A percentile compares a stretch with the other conserved stretches of the same genome.
Evolutionary conservation across 371 early-diverging fungal species (phyloP).

Genomic region (Capillidium heterosporum): DNA sequence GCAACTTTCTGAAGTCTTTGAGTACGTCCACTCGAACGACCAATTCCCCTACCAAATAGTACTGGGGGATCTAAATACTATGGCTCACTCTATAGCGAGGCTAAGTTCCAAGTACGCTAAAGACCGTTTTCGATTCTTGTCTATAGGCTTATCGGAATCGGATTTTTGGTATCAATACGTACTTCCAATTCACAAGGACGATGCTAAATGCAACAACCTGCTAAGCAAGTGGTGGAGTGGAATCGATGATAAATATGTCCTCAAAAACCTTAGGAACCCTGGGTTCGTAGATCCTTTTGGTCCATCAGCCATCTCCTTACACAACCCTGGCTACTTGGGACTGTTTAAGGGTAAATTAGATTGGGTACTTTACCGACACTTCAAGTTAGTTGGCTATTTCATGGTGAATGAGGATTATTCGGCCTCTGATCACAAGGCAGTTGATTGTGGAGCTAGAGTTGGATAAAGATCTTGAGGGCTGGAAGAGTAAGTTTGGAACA

Average conservation of each 20-base stretch:
- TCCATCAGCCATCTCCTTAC: slow-evolving; percentile 36
- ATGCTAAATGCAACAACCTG: slow-evolving; percentile 20
- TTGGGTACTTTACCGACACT: slow-evolving; percentile 45
- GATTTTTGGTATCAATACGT: slow-evolving; percentile 48
- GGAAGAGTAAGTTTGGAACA: too few relatives aligned
- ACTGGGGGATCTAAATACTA: slow-evolving; percentile 64
- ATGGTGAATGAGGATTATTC: too few relatives aligned
- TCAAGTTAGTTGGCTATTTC: slow-evolving; percentile 7
- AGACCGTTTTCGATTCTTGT: slow-evolving; percentile 42
- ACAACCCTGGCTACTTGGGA: slow-evolving; percentile 36
- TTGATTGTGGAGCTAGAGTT: too few relatives aligned
- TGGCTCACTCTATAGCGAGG: slow-evolving; percentile 61
- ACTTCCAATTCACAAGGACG: slow-evolving; percentile 19
- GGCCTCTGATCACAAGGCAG: too few relatives aligned
- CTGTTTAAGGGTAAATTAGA: slow-evolving; percentile 54
- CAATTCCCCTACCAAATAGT: slow-evolving; percentile 42
- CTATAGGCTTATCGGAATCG: slow-evolving; percentile 44
- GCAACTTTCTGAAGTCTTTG: slow-evolving; percentile 46
- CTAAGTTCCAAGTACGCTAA: slow-evolving; percentile 40
- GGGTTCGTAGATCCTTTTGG: slow-evolving; percentile 62
- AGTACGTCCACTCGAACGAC: slow-evolving; percentile 23
- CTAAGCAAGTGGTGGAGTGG: slow-evolving; percentile 18
- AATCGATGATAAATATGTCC: slow-evolving; percentile 25
- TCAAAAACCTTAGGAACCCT: slow-evolving; percentile 38
- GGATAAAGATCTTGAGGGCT: too few relatives aligned